These are phyloP conservation scores for Penstemon barbatus DNA, from an alignment of 257 asterid species.

Conservation along the genomic window DNA sequence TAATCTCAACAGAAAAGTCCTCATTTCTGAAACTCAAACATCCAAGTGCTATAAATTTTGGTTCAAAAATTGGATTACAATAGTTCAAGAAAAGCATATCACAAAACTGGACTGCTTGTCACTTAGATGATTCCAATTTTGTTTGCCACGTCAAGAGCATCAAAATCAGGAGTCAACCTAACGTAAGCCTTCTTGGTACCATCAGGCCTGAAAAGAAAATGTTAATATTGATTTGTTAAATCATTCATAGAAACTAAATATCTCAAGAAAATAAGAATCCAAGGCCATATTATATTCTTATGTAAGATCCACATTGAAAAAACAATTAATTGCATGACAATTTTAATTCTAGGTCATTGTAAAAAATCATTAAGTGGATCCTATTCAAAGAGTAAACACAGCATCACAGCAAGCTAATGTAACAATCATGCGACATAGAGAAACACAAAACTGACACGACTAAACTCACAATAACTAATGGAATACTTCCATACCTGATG, in stretches of 20 bases:
- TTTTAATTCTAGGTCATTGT: background rate
- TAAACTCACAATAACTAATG: background rate
- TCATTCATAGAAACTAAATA: background rate
- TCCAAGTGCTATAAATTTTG: constrained; percentile 17
- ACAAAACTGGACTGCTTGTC: constrained; percentile 19
- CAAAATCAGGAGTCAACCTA: constrained; percentile 60
- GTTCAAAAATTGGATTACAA: constrained; percentile 27
- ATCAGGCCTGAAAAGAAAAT: constrained; percentile 46
- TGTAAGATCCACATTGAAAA: too few species aligned
- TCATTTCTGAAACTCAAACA: constrained; percentile 19
- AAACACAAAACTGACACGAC: background rate
- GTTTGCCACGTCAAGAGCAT: constrained; percentile 65
- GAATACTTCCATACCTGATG: constrained; percentile 42
- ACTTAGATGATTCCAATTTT: constrained; percentile 60
- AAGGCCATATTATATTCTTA: too few species aligned
- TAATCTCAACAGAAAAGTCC: background rate
- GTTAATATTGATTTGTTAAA: background rate
- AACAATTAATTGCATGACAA: background rate
- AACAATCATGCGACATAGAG: background rate
- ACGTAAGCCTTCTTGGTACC: constrained; percentile 61
- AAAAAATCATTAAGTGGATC: background rate
- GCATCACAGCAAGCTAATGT: background rate
- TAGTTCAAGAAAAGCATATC: constrained; percentile 14
- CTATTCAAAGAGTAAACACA: background rate
- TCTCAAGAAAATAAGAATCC: background rate